These are phyloP conservation scores for Tolypocladium endophyticum DNA, from an alignment of 2,329 filamentous ascomycete genomes.

Conservation along the genomic window DNA sequence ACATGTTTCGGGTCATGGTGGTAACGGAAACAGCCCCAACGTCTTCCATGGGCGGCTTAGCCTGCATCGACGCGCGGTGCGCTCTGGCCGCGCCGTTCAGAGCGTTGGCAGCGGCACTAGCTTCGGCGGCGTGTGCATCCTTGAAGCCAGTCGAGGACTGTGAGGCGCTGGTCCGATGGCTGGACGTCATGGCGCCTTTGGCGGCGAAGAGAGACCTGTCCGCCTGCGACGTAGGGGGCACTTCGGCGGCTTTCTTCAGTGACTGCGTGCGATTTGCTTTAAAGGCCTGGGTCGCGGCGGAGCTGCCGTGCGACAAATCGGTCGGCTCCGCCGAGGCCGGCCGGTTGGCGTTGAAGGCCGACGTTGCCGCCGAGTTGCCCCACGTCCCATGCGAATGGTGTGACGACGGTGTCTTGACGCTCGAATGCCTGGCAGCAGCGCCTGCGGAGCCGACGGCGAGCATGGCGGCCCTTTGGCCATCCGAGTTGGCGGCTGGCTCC, in stretches of 20 bases:
- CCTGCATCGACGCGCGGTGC: conserved; percentile 38
- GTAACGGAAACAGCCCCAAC: conserved; percentile 58
- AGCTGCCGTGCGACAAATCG: conserved; percentile 13
- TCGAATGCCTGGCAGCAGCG: conserved; percentile 16
- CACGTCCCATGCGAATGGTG: conserved; percentile 22
- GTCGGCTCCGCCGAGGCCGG: conserved; percentile 7
- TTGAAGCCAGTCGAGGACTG: conserved; percentile 2
- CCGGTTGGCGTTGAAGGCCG: conserved; percentile 44
- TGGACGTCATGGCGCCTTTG: conserved; percentile 58
- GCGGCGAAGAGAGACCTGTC: conserved; percentile 65
- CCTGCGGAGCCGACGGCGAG: conserved; percentile 40
- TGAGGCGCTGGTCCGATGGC: conserved; percentile 7
- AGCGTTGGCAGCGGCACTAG: conserved; percentile 50
- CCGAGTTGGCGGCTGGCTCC: conserved; percentile 52
- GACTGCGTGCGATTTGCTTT: conserved; percentile 20
- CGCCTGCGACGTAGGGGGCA: conserved; percentile 30
- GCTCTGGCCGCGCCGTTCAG: conserved; percentile 63
- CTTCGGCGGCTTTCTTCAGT: conserved; percentile 9
- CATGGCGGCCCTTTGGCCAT: conserved; percentile 65
- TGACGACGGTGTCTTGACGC: conserved; percentile 4
- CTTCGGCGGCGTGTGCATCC: conserved; percentile 10
- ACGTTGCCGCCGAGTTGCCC: conserved; percentile 60
- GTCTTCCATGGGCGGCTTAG: conserved; percentile 40
- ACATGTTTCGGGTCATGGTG: conserved; percentile 65
- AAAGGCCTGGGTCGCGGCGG: conserved; percentile 27